Conservation (phyloP, 2,329 filamentous ascomycete genomes). For the Phialocephala subalpina region DNA sequence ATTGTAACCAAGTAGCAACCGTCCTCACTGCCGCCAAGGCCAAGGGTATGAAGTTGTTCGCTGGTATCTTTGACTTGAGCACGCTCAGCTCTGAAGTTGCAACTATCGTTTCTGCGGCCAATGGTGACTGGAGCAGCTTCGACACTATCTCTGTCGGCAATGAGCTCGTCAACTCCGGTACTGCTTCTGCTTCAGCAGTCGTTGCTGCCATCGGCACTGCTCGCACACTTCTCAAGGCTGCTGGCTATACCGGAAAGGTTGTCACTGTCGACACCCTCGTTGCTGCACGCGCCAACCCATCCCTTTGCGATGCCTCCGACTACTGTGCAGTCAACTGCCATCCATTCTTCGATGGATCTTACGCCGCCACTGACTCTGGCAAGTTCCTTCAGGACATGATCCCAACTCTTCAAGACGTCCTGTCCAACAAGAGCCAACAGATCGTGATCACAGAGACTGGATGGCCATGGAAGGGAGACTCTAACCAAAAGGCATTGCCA, state of each 20-base stretch:
- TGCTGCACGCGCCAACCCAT: conserved; percentile 69
- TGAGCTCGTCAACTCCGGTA: conserved; percentile 75
- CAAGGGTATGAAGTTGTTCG: conserved; percentile 75
- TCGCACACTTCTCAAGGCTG: conserved; percentile 62
- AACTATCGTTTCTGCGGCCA: conserved; percentile 65
- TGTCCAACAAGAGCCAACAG: conserved; percentile 58
- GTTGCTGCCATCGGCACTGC: conserved; percentile 64
- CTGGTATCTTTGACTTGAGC: conserved; percentile 74
- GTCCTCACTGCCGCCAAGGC: conserved; percentile 69
- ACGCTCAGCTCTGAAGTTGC: conserved; percentile 64
- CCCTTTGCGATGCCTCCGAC: conserved; percentile 77
- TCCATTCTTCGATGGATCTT: conserved; percentile 79
- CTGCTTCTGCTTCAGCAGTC: conserved; percentile 60
- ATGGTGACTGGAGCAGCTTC: conserved; percentile 72
- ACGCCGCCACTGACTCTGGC: conserved; percentile 68
- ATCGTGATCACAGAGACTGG: conserved; percentile 84
- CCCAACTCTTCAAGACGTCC: conserved; percentile 49
- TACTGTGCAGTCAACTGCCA: conserved; percentile 85
- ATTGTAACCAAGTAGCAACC: conserved; percentile 75
- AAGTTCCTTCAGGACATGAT: conserved; percentile 69
- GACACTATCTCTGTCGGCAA: conserved; percentile 82
- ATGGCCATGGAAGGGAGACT: conserved; percentile 76
- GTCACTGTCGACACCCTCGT: conserved; percentile 84
- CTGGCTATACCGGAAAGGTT: conserved; percentile 76
- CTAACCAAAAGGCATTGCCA: conserved; percentile 75